These are phyloP conservation scores for Russula compacta DNA, from an alignment of 768 basidiomycete genomes.

Conservation along the genomic window DNA sequence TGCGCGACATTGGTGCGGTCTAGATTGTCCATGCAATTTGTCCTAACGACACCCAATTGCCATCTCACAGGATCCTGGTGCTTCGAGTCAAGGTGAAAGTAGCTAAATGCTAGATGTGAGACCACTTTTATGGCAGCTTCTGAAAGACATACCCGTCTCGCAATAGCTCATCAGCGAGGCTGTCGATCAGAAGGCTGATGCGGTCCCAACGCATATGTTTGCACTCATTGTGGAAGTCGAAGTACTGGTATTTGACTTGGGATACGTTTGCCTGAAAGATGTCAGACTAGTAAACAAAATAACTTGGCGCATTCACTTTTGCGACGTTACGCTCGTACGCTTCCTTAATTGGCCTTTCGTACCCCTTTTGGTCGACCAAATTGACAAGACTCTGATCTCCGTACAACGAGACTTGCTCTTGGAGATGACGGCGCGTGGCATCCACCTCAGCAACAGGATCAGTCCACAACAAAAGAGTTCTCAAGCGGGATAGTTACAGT, in stretches of 20 bases:
- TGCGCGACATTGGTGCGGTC: slow-evolving; percentile 98
- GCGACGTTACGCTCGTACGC: slow-evolving; percentile 76
- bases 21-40: slow-evolving; percentile 96
- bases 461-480: not conserved
- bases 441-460: slow-evolving; percentile 40
- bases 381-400: slow-evolving; percentile 78
- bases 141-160: slow-evolving; percentile 49
- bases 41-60: slow-evolving; percentile 76
- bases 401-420: slow-evolving; percentile 63
- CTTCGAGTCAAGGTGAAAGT: slow-evolving; percentile 60
- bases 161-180: slow-evolving; percentile 58
- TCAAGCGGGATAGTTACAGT: slow-evolving; percentile 45
- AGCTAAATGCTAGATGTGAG: slow-evolving; percentile 35
- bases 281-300: not conserved
- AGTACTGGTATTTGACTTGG: slow-evolving; percentile 81
- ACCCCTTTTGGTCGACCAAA: slow-evolving; percentile 87
- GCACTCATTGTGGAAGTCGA: slow-evolving; percentile 97
- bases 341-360: slow-evolving; percentile 92
- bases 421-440: slow-evolving; percentile 65
- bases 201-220: slow-evolving; percentile 92
- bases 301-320: slow-evolving; percentile 33
- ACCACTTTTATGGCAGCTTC: not conserved
- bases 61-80: slow-evolving; percentile 39
- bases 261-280: slow-evolving; percentile 47
- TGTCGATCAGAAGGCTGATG: slow-evolving; percentile 72